These are phyloP conservation scores for Auricularia sp. DNA, from an alignment of 768 basidiomycete genomes.

Conservation along the genomic window DNA sequence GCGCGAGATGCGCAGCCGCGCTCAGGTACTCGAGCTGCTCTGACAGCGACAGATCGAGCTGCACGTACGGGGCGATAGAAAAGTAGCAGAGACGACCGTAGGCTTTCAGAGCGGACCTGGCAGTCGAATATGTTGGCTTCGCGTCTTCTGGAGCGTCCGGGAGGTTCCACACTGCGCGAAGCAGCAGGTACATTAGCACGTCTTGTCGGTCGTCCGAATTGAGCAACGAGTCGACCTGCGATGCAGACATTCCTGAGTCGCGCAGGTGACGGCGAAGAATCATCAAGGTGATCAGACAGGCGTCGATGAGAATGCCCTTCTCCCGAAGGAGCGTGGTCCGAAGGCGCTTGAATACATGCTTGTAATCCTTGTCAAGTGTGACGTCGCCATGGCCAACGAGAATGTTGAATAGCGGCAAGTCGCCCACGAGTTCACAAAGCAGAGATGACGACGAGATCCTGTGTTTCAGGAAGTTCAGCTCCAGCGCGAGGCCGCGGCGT, in stretches of 20 bases:
- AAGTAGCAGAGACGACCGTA: slow-evolving; percentile 17
- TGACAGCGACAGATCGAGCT: slow-evolving; percentile 17
- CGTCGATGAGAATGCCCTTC: slow-evolving; percentile 15
- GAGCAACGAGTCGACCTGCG: slow-evolving; percentile 13
- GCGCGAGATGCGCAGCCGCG: slow-evolving; percentile 21
- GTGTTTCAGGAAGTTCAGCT: slow-evolving; percentile 14
- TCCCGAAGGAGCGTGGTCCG: slow-evolving; percentile 20
- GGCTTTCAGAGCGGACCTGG: slow-evolving; percentile 15
- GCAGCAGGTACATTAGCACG: slow-evolving; percentile 19
- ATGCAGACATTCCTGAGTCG: slow-evolving; percentile 3
- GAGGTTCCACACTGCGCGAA: slow-evolving; percentile 18
- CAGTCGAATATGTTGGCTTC: slow-evolving; percentile 12
- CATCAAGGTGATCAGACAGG: slow-evolving; percentile 15
- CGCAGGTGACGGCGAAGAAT: slow-evolving; percentile 17
- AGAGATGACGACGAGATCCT: slow-evolving; percentile 13
- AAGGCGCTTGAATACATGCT: slow-evolving; percentile 25
- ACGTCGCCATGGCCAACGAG: slow-evolving; percentile 24
- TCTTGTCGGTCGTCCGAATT: slow-evolving; percentile 25
- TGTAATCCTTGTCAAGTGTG: slow-evolving; percentile 26
- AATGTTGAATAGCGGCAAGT: slow-evolving; percentile 16
- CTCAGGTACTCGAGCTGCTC: slow-evolving; percentile 27
- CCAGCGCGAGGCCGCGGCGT: slow-evolving; percentile 17
- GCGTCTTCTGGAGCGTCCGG: slow-evolving; percentile 4
- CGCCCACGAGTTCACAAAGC: slow-evolving; percentile 12
- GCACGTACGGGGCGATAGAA: slow-evolving; percentile 22